A percentile compares a stretch with the other conserved stretches of the same genome.
phyloP scores from a whole-genome alignment of 345 rosid species.

The Eucalyptus pauciflora region DNA sequence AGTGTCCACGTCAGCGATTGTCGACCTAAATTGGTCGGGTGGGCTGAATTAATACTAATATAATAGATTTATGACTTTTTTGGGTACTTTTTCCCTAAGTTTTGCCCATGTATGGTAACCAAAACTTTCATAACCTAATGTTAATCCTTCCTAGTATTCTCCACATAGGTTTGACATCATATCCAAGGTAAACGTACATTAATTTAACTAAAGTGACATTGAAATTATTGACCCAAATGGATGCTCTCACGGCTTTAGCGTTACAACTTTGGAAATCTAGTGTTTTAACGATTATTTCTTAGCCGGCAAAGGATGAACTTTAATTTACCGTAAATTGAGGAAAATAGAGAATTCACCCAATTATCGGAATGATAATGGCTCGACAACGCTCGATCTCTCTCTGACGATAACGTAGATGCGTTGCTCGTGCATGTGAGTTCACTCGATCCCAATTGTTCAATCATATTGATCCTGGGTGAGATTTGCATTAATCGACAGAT shows the following conservation, averaged over 20 bases:
- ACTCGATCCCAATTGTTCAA: background rate
- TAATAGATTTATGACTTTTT: background rate
- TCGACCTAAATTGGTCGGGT: rapidly evolving
- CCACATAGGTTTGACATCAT: background rate
- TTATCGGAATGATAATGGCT: background rate
- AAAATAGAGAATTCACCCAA: background rate
- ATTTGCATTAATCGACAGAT: background rate
- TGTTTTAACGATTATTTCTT: background rate
- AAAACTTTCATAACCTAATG: background rate
- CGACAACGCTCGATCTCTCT: background rate
- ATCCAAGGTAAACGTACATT: background rate
- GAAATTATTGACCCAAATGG: background rate
- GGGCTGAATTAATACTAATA: rapidly evolving
- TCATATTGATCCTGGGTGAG: background rate
- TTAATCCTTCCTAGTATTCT: background rate
- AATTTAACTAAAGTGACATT: background rate
- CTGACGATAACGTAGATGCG: rapidly evolving
- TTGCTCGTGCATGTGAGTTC: background rate
- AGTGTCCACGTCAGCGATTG: rapidly evolving
- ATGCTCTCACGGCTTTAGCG: background rate
- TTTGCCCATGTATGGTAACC: background rate
- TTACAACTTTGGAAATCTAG: background rate
- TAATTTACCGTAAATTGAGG: background rate
- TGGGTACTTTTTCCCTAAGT: no score
- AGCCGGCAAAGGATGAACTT: background rate